These are phyloP conservation scores for Oryza punctata DNA, from an alignment of 176 grass and related monocot species.

Conservation along the genomic window DNA sequence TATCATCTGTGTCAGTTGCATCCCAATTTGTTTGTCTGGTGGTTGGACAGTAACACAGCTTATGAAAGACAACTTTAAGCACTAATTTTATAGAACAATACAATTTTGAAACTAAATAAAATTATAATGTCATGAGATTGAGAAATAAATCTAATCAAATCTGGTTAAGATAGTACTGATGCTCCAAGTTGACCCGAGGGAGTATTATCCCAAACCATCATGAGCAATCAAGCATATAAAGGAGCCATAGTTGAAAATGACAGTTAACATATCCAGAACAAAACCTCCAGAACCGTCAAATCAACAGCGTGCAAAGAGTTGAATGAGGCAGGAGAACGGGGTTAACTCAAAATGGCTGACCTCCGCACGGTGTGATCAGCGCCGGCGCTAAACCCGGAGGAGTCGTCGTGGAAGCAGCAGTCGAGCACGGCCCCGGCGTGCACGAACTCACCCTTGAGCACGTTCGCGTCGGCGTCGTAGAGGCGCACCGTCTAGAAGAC, in stretches of 20 bases:
- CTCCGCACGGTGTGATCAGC: constrained; percentile 83
- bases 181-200: neutral
- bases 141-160: neutral
- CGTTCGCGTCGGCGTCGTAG: constrained; percentile 72
- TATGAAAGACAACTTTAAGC: neutral
- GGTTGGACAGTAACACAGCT: neutral
- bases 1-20: neutral
- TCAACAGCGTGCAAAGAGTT: neutral
- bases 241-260: neutral
- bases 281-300: neutral
- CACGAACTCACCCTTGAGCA: constrained; percentile 84
- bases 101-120: neutral
- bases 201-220: neutral
- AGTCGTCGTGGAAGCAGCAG: constrained; percentile 98
- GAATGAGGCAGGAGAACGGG: neutral
- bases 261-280: neutral
- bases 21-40: neutral
- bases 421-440: constrained; percentile 82
- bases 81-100: neutral
- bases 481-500: constrained; percentile 74
- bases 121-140: neutral
- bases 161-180: neutral
- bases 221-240: no score
- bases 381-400: constrained; percentile 81
- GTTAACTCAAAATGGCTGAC: constrained; percentile 20